Conservation (phyloP, 2,329 filamentous ascomycete genomes). For the Tolypocladium tundrense region DNA sequence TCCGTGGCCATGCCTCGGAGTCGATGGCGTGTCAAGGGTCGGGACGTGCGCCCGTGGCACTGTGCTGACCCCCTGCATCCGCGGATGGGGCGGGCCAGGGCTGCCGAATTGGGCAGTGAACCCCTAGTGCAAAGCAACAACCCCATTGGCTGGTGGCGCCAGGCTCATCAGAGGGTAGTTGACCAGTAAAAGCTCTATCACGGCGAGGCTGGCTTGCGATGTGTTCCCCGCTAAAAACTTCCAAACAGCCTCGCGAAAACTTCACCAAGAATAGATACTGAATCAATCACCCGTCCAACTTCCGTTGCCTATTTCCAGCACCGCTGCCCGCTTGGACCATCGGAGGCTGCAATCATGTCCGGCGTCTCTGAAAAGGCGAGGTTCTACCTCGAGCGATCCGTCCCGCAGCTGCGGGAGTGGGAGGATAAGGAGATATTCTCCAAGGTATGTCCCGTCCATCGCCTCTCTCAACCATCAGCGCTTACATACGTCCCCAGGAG, state of each 20-base stretch:
- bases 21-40: constrained; percentile 3
- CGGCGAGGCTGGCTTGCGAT: constrained; percentile 1
- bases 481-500: constrained; percentile 42
- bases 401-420: constrained; percentile 86
- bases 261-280: constrained; percentile 1
- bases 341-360: constrained; percentile 47
- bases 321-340: not conserved
- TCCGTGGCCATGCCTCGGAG: constrained; percentile 4
- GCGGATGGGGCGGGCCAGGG: not conserved
- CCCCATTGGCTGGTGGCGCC: not conserved
- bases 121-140: not conserved
- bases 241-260: constrained; percentile 12
- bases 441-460: constrained; percentile 39
- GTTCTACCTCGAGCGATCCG: constrained; percentile 85
- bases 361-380: constrained; percentile 86
- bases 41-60: not conserved
- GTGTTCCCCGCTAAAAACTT: constrained; percentile 14
- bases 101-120: not conserved
- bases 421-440: constrained; percentile 87
- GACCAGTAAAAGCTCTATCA: not conserved
- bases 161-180: not conserved
- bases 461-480: constrained; percentile 1
- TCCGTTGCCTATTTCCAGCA: not conserved
- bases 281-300: not conserved
- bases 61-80: not conserved